Percentiles rank a stretch among this genome's conserved stretches.
Conservation (phyloP, 2,329 filamentous ascomycete genomes). For the Apiospora malaysiana region DNA sequence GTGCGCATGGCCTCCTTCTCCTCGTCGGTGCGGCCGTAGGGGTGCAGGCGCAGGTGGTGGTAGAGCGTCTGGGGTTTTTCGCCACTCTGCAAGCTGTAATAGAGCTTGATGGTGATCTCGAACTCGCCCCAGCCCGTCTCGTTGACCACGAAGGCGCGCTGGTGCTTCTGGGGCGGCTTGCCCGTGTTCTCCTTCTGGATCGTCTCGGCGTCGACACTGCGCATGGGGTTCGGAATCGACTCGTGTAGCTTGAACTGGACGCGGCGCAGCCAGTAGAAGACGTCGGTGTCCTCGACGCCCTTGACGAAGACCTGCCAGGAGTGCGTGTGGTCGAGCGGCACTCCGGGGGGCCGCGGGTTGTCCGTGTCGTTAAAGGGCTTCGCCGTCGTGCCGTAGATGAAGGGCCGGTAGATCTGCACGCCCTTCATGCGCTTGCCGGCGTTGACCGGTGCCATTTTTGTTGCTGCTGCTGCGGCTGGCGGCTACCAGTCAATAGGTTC, state of each 20-base stretch:
- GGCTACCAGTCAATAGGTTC: constrained; percentile 23
- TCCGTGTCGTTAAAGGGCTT: constrained; percentile 77
- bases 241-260: constrained; percentile 99
- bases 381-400: constrained; percentile 81
- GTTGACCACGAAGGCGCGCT: constrained; percentile 71
- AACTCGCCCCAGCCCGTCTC: constrained; percentile 99
- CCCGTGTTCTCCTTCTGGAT: constrained; percentile 39
- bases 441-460: constrained; percentile 63
- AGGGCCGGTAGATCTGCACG: constrained; percentile 67
- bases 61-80: constrained; percentile 97
- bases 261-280: constrained; percentile 94
- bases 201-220: constrained; percentile 60
- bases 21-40: constrained; percentile 83
- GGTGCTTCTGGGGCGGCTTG: constrained; percentile 56
- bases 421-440: constrained; percentile 70
- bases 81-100: constrained; percentile 84
- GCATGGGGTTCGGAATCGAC: constrained; percentile 89
- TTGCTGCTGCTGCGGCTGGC: constrained; percentile 15
- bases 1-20: constrained; percentile 68
- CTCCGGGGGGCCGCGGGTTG: constrained; percentile 76
- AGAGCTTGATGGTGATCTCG: constrained; percentile 92
- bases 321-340: constrained; percentile 92
- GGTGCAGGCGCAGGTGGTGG: constrained; percentile 89
- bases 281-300: constrained; percentile 85
- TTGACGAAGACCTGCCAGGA: constrained; percentile 95